Conservation (phyloP, 495 filamentous ascomycete genomes). For the Xylaria telfairii region DNA sequence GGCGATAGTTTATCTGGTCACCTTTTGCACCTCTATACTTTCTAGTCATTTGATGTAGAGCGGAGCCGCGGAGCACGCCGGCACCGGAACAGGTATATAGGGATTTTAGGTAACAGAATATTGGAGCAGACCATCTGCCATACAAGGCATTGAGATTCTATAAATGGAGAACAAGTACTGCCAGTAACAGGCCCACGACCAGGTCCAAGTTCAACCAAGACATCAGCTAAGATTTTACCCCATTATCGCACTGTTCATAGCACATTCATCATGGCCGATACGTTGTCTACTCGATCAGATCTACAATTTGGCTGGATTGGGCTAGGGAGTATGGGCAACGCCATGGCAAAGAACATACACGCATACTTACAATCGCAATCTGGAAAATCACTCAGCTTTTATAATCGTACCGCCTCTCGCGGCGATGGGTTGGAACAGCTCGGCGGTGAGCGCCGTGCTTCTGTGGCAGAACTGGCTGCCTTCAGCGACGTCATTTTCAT, state of each 20-base stretch:
- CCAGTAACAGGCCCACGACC: not conserved
- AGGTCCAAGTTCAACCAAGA: too few relatives aligned
- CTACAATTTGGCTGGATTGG: conserved; percentile 37
- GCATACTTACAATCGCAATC: conserved; percentile 35
- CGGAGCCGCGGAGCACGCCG: not conserved
- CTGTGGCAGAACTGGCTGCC: conserved; percentile 37
- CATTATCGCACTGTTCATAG: not conserved
- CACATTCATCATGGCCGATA: conserved; percentile 7
- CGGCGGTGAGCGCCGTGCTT: conserved; percentile 39
- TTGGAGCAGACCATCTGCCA: not conserved
- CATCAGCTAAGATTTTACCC: not conserved
- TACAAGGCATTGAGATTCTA: not conserved
- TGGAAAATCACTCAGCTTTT: conserved; percentile 37
- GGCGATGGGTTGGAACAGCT: conserved; percentile 38
- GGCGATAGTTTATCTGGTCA: too few relatives aligned
- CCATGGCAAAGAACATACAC: conserved; percentile 52
- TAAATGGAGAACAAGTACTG: not conserved
- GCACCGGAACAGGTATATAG: not conserved
- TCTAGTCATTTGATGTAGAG: conserved; percentile 3
- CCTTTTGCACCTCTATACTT: too few relatives aligned
- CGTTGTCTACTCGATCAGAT: conserved; percentile 43
- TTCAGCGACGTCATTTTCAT: conserved; percentile 45
- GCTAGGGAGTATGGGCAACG: conserved; percentile 51
- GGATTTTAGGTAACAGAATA: not conserved
- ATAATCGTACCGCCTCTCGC: conserved; percentile 45